Evolutionary conservation across 495 filamentous ascomycete species (phyloP).

Genomic region (Penicillium longicatenatum): DNA sequence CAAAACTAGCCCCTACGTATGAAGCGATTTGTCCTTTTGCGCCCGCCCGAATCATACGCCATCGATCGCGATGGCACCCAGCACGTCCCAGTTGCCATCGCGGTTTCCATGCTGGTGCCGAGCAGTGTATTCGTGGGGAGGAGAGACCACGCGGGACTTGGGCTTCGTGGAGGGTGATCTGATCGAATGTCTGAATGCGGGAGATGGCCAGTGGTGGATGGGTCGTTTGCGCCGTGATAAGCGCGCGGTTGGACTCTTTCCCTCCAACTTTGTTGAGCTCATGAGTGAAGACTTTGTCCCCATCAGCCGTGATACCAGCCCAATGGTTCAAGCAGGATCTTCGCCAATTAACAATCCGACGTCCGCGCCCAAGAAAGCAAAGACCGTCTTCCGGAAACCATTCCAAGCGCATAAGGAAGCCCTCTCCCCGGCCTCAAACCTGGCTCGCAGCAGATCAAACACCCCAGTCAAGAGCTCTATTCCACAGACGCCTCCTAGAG

Average conservation of each 20-base stretch:
- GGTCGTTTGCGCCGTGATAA: conserved; percentile 84
- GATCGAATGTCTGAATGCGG: conserved; percentile 97
- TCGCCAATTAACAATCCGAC: conserved; percentile 50
- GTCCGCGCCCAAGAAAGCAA: conserved; percentile 51
- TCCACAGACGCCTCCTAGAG: conserved; percentile 51
- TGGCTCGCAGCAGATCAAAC: conserved; percentile 31
- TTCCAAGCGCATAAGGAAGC: conserved; percentile 59
- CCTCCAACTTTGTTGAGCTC: conserved; percentile 95
- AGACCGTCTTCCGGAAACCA: conserved; percentile 53
- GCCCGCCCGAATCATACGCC: conserved; percentile 2
- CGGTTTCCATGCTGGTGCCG: conserved; percentile 96
- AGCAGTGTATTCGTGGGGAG: conserved; percentile 95
- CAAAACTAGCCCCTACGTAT: not conserved
- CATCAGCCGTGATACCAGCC: conserved; percentile 74
- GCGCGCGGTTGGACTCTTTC: conserved; percentile 86
- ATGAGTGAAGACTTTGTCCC: conserved; percentile 82
- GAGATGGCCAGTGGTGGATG: conserved; percentile 98
- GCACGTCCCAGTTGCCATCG: conserved; percentile 69
- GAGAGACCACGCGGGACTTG: conserved; percentile 92
- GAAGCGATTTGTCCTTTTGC: not conserved
- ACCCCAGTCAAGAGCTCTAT: conserved; percentile 43
- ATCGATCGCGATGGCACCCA: conserved; percentile 53
- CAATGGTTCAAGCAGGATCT: conserved; percentile 49
- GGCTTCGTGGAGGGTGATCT: conserved; percentile 97
- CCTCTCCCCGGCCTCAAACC: conserved; percentile 44